Evolutionary conservation across 2,329 filamentous ascomycete species (phyloP), one percentile per base, ranked within the genome.

Genomic region (Cordyceps fumosorosea): DNA sequence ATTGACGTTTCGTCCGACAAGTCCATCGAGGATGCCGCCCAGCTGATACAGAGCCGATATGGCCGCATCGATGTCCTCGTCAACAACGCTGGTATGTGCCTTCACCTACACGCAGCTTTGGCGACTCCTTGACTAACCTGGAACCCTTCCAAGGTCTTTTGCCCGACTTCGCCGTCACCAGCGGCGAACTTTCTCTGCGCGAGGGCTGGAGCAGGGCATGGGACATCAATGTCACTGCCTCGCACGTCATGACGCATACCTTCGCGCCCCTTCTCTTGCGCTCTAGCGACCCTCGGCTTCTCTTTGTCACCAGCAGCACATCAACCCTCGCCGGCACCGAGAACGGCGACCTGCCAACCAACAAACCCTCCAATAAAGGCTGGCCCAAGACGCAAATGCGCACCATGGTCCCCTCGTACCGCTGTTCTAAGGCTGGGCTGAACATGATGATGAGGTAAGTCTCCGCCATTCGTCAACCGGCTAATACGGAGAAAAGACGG

Each of bases 1-100:
- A 70, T 87, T 52, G 84, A 88, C 67, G 71, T 87, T n/a, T 71
- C 74, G 42, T 75, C 77, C 22, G 84, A 87, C 67, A 69, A 73
- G 0, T 83, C 81, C 0, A 84, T 88, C 63, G 64, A 76, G 3
- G 69, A 69, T 2, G 79, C 80, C 0, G 77, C 77, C 62, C 72
- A 79, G 26, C 61, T 72, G 0, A 72, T 87, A 16, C 51, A 73
- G n/a, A 64, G 68, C 22, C 73, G 72, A 14, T 75, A 75, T 64
- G 80, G 78, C 11, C 74, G 70, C 12, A 47, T 87, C 2, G 84
- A 87, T 56, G 71, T 75, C 1, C 74, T 87, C 0, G 69, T 87
- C 45, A 76, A 76, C 64, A 76, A 68, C 20, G 68, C 73, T 2
- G 66, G 71, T 75, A 69, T 44, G 26, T 3, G 66, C 29, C 14